A percentile compares a stretch with the other conserved stretches of the same genome.
These are phyloP conservation scores for Asterochloris erici DNA, from an alignment of 139 green algal species.

Conservation along the genomic window DNA sequence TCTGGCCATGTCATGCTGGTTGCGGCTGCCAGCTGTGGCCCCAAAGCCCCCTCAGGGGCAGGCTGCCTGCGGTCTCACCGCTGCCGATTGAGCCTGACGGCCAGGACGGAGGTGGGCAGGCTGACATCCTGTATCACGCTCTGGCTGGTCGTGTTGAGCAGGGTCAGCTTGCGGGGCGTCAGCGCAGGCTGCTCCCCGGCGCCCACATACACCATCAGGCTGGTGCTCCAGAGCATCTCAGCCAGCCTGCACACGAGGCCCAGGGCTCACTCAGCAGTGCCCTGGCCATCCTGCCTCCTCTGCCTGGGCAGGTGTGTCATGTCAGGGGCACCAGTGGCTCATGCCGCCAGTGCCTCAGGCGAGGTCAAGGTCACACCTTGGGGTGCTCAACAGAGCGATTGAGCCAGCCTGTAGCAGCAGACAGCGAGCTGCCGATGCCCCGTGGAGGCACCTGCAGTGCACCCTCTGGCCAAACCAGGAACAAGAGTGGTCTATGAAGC, in stretches of 20 bases:
- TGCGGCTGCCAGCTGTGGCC: no score
- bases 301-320: no score
- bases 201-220: conserved; percentile 73
- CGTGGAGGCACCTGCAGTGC: no score
- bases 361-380: neutral
- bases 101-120: conserved; percentile 62
- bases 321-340: no score
- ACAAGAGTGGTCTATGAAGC: no score
- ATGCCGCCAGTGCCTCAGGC: neutral
- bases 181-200: conserved; percentile 73
- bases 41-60: neutral
- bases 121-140: conserved; percentile 56
- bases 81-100: conserved; percentile 69
- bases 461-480: no score
- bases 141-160: conserved; percentile 70
- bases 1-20: no score
- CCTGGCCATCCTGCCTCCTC: no score
- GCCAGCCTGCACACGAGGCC: conserved; percentile 47
- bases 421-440: neutral
- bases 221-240: conserved; percentile 84
- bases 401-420: conserved; percentile 1
- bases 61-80: conserved; percentile 32
- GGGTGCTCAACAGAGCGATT: no score
- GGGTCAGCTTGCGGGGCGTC: conserved; percentile 65
- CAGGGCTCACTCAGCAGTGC: no score